phyloP scores from a whole-genome alignment of 2,329 filamentous ascomycete species.

The Colletotrichum zoysiae region DNA sequence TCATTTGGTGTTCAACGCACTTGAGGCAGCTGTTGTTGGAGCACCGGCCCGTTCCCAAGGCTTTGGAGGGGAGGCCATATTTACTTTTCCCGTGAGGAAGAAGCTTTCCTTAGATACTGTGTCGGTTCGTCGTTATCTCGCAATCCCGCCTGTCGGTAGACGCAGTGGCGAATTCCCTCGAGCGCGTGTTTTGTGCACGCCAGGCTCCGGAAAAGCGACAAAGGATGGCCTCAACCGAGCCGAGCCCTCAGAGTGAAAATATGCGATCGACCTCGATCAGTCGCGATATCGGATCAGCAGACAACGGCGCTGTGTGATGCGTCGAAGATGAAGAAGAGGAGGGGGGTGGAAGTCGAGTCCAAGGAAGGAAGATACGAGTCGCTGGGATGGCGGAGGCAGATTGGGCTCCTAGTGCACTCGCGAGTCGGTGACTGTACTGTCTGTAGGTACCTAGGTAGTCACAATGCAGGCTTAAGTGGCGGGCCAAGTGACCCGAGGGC shows the following conservation, averaged over 20 bases:
- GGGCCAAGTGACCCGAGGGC: constrained; percentile 26
- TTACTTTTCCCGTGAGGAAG: constrained; percentile 31
- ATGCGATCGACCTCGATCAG: constrained; percentile 16
- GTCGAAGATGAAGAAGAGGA: neutral
- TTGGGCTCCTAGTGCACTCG: constrained; percentile 22
- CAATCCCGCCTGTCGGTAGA: constrained; percentile 34
- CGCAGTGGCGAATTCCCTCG: constrained; percentile 24
- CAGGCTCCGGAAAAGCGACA: constrained; percentile 9
- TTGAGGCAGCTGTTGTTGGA: constrained; percentile 59
- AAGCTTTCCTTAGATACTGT: constrained; percentile 35
- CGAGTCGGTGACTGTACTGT: constrained; percentile 14
- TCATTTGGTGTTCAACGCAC: constrained; percentile 55
- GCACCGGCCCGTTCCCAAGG: constrained; percentile 91
- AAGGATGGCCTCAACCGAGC: constrained; percentile 5
- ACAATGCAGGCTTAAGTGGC: constrained; percentile 4
- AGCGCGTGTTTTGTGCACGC: constrained; percentile 9
- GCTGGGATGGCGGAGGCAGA: constrained; percentile 25
- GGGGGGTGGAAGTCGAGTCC: constrained; percentile 13
- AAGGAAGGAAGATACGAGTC: constrained; percentile 12
- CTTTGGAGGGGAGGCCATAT: constrained; percentile 89
- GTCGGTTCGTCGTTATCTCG: constrained; percentile 39
- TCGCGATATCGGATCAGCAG: constrained; percentile 16
- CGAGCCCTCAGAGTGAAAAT: constrained; percentile 4
- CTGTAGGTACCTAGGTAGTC: neutral
- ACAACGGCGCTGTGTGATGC: constrained; percentile 17